A percentile compares a stretch with the other conserved stretches of the same genome.
phyloP scores from a whole-genome alignment of 108 stramenopile species.

The Thalassiosira profunda region DNA sequence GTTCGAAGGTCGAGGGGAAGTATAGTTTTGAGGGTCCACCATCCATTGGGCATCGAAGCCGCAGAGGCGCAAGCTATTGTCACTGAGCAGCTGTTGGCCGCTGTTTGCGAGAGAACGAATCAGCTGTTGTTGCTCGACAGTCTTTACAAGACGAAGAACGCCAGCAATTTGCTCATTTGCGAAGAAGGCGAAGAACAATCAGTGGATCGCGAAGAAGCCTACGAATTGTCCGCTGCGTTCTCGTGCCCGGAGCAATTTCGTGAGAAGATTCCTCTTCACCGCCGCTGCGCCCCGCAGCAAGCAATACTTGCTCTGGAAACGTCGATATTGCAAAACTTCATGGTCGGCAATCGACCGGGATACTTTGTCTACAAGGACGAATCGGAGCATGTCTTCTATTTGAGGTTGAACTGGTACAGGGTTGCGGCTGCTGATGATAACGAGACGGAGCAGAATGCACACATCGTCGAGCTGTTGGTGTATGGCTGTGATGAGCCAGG shows the following conservation, averaged over 20 bases:
- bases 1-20: constrained; percentile 38
- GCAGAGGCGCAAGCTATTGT: constrained; percentile 38
- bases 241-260: constrained; percentile 65
- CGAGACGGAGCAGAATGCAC: constrained; percentile 8
- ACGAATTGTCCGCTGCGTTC: constrained; percentile 17
- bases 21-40: constrained; percentile 62
- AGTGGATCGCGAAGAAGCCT: neutral
- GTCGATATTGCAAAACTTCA: constrained; percentile 77
- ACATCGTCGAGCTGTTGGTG: constrained; percentile 64
- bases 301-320: constrained; percentile 61
- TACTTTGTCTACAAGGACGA: constrained; percentile 86
- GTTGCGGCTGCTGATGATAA: constrained; percentile 15
- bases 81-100: constrained; percentile 15
- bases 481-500: constrained; percentile 67
- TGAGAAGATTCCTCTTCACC: constrained; percentile 51
- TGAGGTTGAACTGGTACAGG: constrained; percentile 46
- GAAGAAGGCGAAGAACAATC: constrained; percentile 22
- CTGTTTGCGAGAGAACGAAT: constrained; percentile 63
- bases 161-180: constrained; percentile 56
- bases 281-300: constrained; percentile 65
- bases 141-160: constrained; percentile 64
- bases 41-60: constrained; percentile 59
- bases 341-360: constrained; percentile 68
- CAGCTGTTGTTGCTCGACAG: constrained; percentile 69
- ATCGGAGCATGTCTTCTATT: constrained; percentile 73